Evolutionary conservation across 73 alveolate genomes (phyloP), one percentile per base, ranked within the genome.

Genomic region (Uronychia setigera): DNA sequence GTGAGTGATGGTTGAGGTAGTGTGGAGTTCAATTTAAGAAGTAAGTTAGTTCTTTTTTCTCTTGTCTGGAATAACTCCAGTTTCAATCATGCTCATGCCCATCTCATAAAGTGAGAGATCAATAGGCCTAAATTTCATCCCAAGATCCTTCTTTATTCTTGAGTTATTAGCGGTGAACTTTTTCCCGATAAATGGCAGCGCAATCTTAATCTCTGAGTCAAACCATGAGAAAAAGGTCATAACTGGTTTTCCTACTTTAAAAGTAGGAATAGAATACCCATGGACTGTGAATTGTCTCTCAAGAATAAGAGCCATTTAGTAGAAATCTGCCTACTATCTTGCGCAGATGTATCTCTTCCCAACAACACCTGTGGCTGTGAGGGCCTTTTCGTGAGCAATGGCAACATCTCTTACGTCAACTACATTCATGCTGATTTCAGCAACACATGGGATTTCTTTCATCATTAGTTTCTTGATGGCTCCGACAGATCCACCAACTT

Each of bases 401-500:
- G 94, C 94, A 35, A 74, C 85, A 83, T 88, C 94, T 88, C 94
- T 82, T 1, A 88, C 94, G 59, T 88, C 94, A 76, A 82, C 67
- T 26, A 81, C 34, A 35, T 29, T 27, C 14, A 83, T 33, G 30
- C 74, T 32, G 19, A 88, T 25, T 30, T 46, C 30, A 0, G 94
- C 91, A 9, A 76, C 19, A 26, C 78, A 57, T 76, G 94, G 90
- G 57, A 78, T 33, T 30, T 74, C 33, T 33, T 77, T 81, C 33
- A 29, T 46, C 88, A 88, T 74, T 34, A 81, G 31, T 57, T 33
- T 32, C 14, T 34, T 31, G 79, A 82, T 80, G 26, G 58, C 80
- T 5, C 77, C 77, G 0, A 57, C 86, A 26, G 86, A 76, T 29
- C 86, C 29, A 34, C 67, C 76, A 11, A 29, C 29, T 1, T 5